Base-by-base conservation (phyloP, 2,329 filamentous ascomycete genomes). In the Gnomoniopsis sp. region DNA sequence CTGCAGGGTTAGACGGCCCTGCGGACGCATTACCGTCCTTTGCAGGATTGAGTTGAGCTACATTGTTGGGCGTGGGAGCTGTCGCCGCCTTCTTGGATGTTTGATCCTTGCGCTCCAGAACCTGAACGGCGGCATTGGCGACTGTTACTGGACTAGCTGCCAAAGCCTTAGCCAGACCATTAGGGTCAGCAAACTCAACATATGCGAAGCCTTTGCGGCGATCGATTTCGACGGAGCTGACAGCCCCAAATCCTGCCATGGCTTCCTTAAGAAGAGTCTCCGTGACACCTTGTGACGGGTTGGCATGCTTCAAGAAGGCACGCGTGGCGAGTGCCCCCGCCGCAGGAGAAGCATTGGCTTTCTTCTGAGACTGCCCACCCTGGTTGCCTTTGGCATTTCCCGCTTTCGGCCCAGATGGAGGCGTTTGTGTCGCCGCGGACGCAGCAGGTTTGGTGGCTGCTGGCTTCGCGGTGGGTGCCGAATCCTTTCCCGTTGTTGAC, bases 201-300 rank as follows among this genome's bases (percentile, higher is more conserved):
- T 97, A 96, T 2, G 92, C 93, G 67, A 96, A 96, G 0, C 92
- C 92, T 72, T 97, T 97, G 68, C 93, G 89, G 72, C 92, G 93
- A 70, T 98, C 93, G 55, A 98, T 93, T 67, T 97, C 93, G 19
- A 96, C 90, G 64, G 86, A 88, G 0, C 84, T 84, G 49, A 97
- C 84, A 1, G 83, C 72, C 1, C 93, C 93, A 66, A 91, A 96
- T 0, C 76, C 73, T 48, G 87, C 81, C 69, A 98, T 85, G 1
- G 89, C 87, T 65, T 88, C 83, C 66, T 88, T 87, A 1, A 98
- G 84, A 0, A 92, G 75, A 0, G 88, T 77, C 69, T 97, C 93
- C 0, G 91, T 97, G 49, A 97, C 90, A 15, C 93, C 93, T 70
- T 97, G 93, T 0, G 92, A 95, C 12, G 91, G 86, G 69, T 96